phyloP scores from a whole-genome alignment of 371 early-diverging fungal species.

The Fennellomyces sp. region DNA sequence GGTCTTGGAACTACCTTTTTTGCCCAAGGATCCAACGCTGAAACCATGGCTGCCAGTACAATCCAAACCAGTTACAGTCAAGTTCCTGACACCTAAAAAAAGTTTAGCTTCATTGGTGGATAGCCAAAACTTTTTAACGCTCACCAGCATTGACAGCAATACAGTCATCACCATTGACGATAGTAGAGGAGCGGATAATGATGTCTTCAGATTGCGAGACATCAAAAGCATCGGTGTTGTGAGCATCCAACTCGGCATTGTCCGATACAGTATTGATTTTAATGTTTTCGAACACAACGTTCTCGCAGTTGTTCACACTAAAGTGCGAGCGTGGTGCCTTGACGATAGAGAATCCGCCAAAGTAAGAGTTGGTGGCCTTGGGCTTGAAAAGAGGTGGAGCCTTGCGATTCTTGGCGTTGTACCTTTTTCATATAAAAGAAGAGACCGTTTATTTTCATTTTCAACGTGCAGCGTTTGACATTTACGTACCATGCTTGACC shows the following conservation, averaged over 20 bases:
- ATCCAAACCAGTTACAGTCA: slow-evolving; percentile 23
- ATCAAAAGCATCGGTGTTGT: slow-evolving; percentile 42
- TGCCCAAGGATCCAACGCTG: slow-evolving; percentile 38
- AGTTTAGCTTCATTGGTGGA: no score
- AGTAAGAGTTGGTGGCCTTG: slow-evolving; percentile 29
- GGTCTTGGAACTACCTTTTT: slow-evolving; percentile 20
- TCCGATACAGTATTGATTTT: slow-evolving; percentile 28
- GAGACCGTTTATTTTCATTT: no score
- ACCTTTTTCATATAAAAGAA: not conserved
- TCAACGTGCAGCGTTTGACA: no score
- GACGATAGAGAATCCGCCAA: slow-evolving; percentile 30
- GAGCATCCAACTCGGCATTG: slow-evolving; percentile 20
- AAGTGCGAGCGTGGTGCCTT: slow-evolving; percentile 37
- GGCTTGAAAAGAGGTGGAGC: slow-evolving; percentile 38
- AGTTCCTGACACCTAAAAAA: slow-evolving; percentile 20
- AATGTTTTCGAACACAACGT: slow-evolving; percentile 25
- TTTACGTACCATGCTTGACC: slow-evolving; percentile 38
- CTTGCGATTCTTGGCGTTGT: slow-evolving; percentile 26
- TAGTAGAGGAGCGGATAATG: slow-evolving; percentile 19
- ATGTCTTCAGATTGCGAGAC: slow-evolving; percentile 29
- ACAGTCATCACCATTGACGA: slow-evolving; percentile 38
- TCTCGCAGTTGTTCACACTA: slow-evolving; percentile 25
- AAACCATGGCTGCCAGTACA: slow-evolving; percentile 39
- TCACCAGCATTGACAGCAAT: slow-evolving; percentile 30
- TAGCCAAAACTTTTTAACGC: no score